These are phyloP conservation scores for Blepharisma undulans DNA, from an alignment of 169 alveolate species.

Conservation along the genomic window DNA sequence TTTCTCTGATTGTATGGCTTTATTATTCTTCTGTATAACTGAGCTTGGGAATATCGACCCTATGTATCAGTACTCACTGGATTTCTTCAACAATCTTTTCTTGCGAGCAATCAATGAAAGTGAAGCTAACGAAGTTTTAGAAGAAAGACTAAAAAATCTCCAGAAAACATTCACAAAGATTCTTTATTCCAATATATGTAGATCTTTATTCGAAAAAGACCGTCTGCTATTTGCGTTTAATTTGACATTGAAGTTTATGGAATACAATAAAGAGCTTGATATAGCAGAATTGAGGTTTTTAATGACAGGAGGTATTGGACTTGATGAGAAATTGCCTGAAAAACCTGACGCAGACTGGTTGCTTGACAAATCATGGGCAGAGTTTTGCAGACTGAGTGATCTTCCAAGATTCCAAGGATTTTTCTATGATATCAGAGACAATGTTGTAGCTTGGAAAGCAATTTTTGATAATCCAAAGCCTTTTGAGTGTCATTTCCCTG, in stretches of 20 bases:
- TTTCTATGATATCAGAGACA: conserved; percentile 54
- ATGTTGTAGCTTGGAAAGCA: conserved; percentile 57
- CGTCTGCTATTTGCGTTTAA: conserved; percentile 80
- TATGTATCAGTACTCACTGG: conserved; percentile 86
- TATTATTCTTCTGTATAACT: conserved; percentile 82
- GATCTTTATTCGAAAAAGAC: conserved; percentile 90
- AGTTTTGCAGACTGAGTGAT: conserved; percentile 62
- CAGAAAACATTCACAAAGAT: conserved; percentile 59
- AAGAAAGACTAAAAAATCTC: conserved; percentile 61
- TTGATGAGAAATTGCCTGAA: conserved; percentile 69
- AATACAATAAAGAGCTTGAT: conserved; percentile 74
- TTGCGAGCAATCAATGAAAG: conserved; percentile 62
- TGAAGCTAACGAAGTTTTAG: conserved; percentile 60
- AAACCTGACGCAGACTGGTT: conserved; percentile 76
- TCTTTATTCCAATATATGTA: conserved; percentile 80
- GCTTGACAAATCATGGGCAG: conserved; percentile 84
- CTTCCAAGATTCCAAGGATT: conserved; percentile 57
- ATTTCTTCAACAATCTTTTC: conserved; percentile 65
- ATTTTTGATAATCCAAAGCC: conserved; percentile 83
- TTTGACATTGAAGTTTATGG: conserved; percentile 82
- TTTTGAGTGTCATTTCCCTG: conserved; percentile 66
- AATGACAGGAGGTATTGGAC: conserved; percentile 82
- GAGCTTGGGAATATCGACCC: conserved; percentile 88
- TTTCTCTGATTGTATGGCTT: conserved; percentile 72
- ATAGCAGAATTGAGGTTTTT: conserved; percentile 79